Evolutionary conservation across 345 rosid species (phyloP), one percentile per base, ranked within the genome.

Genomic region (Lepidium africanum): DNA sequence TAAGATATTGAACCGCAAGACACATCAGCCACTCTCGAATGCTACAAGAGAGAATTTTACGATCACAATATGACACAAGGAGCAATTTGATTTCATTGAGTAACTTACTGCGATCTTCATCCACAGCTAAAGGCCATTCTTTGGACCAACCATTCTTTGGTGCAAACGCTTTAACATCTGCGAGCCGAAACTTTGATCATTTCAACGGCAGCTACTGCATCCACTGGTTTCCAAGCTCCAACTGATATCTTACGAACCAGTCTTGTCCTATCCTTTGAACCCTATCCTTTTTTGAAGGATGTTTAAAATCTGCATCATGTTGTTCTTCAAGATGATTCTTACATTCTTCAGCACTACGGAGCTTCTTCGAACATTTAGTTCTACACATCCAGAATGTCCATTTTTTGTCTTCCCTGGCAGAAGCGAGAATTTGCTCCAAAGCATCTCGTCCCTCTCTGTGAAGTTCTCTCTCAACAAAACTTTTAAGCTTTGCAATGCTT

Each of bases 71-170:
- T 46, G 12, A 50, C 55, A 41, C 33, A 50, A 73, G 77, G 5
- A 33, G 37, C 30, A 5, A 5, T 33, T n/a, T 39, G 23, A 73
- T 51, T 23, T 59, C 62, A 55, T 35, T 13, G 35, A 59, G 77
- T 42, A 58, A 15, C 33, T 50, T 35, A 10, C 55, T 25, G 19
- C 67, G 77, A 46, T 41, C 47, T 42, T 59, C 49, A 59, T 73
- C 72, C 11, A 3, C 21, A 65, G 41, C 60, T 36, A 59, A 33
- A 12, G 61, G 76, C 76, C 76, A 66, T 19, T 59, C 47, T 35
- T 25, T 59, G 35, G 62, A 73, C 77, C 77, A 73, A 41, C 77
- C 77, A 21, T 59, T 66, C 48, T 58, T 50, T 58, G 39, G 52
- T 1, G n/a, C 19, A 59, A 65, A 65, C 2, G 36, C 53, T 65